phyloP scores from a whole-genome alignment of 2,329 filamentous ascomycete species.

The Botrytis pseudocinerea region DNA sequence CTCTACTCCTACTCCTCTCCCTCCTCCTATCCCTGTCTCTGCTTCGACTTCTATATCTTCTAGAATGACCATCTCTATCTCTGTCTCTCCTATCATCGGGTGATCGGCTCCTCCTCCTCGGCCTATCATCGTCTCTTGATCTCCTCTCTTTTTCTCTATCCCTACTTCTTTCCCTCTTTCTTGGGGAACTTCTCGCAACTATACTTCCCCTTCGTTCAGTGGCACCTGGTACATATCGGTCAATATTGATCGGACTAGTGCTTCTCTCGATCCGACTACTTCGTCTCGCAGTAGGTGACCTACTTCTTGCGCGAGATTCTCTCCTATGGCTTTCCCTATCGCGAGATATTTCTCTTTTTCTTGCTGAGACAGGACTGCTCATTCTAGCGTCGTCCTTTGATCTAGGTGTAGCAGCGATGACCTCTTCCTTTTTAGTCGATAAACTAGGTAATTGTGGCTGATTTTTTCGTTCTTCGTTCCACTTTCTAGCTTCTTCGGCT shows the following conservation, averaged over 20 bases:
- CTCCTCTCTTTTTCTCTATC: conserved; percentile 30
- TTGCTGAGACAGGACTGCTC: conserved; percentile 33
- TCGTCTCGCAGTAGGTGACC: conserved; percentile 35
- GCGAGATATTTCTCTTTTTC: conserved; percentile 39
- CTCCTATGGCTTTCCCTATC: conserved; percentile 37
- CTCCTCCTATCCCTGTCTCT: conserved; percentile 28
- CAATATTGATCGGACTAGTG: conserved; percentile 40
- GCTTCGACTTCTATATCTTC: conserved; percentile 31
- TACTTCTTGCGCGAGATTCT: conserved; percentile 39
- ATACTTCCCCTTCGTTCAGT: conserved; percentile 34
- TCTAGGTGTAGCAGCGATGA: conserved; percentile 26
- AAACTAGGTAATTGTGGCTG: conserved; percentile 52
- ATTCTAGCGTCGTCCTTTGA: conserved; percentile 29
- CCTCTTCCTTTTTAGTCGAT: conserved; percentile 30
- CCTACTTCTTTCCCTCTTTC: conserved; percentile 36
- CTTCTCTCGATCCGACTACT: conserved; percentile 38
- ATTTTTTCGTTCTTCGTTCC: conserved; percentile 60
- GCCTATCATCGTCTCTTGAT: conserved; percentile 25
- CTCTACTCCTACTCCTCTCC: conserved; percentile 24
- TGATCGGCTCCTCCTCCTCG: conserved; percentile 27
- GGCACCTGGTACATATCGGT: conserved; percentile 40
- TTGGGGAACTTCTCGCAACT: conserved; percentile 27
- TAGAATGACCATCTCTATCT: conserved; percentile 17
- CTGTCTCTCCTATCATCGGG: conserved; percentile 23
- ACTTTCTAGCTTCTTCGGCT: conserved; percentile 62